These are phyloP conservation scores for Aspergillus ochraceoroseus DNA, from an alignment of 2,329 filamentous ascomycete species.

Conservation along the genomic window DNA sequence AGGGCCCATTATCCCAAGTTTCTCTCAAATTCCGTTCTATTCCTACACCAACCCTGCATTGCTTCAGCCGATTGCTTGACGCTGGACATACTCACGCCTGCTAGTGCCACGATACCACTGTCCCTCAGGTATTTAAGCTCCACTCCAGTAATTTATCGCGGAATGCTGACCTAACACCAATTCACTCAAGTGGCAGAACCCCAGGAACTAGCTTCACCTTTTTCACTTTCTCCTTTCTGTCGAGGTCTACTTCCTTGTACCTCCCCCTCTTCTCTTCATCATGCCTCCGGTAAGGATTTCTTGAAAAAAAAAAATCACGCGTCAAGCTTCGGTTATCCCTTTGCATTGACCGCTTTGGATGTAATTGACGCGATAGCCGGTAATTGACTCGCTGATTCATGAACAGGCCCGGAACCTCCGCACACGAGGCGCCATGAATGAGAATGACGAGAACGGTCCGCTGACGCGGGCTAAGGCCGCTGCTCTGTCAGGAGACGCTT, in stretches of 20 bases:
- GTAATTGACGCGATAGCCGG: not conserved
- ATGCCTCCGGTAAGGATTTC: conserved; percentile 55
- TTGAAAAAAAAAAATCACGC: conserved; percentile 12
- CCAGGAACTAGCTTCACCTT: conserved; percentile 27
- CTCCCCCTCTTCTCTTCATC: conserved; percentile 34
- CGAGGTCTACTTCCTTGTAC: conserved; percentile 20
- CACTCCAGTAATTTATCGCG: conserved; percentile 29
- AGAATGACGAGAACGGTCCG: conserved; percentile 85
- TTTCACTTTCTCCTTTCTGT: conserved; percentile 22
- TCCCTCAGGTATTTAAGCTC: conserved; percentile 34
- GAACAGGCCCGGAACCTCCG: conserved; percentile 63
- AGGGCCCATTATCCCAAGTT: conserved; percentile 11
- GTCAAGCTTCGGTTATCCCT: conserved; percentile 10
- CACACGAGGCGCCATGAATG: conserved; percentile 73
- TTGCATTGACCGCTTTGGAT: conserved; percentile 1
- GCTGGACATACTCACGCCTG: conserved; percentile 35
- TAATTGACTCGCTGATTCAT: conserved; percentile 39
- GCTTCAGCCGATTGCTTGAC: conserved; percentile 19
- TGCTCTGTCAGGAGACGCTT: conserved; percentile 49
- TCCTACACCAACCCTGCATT: conserved; percentile 21
- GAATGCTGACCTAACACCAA: conserved; percentile 36
- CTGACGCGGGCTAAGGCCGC: conserved; percentile 86
- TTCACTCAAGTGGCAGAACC: conserved; percentile 20
- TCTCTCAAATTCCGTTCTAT: conserved; percentile 18
- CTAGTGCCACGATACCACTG: conserved; percentile 30